Base-by-base conservation (phyloP, 2,329 filamentous ascomycete species). In the Pseudogymnoascus sp. region DNA sequence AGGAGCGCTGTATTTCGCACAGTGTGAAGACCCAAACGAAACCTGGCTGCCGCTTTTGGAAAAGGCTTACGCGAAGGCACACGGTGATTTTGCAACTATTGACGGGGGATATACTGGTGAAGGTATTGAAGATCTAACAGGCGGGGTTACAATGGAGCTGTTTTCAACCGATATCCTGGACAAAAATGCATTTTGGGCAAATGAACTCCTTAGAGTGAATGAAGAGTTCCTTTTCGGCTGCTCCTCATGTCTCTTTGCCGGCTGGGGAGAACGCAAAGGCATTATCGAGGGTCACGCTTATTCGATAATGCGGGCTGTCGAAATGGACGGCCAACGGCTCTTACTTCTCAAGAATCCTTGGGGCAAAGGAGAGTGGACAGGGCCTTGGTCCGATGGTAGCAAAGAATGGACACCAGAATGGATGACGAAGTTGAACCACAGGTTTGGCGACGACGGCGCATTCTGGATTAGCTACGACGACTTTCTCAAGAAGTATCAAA, bases 41-140 rank as follows among this genome's bases (percentile, higher is more conserved):
- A 93, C 89, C 0, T 94, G 90, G 90, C 79, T 93, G 4, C 88
- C 89, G 0, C 75, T 94, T 25, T 77, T 92, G 1, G 89, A 93
- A 69, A 93, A 93, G 73, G 90, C 90, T 1, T 93, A 89, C 70
- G 90, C 90, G 18, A 94, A 94, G 73, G 88, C 88, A 0, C 90
- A 94, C 68, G 89, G 89, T 5, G 58, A 94, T 70, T 95, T 88
- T 67, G 83, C 80, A 15, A 82, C 87, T 1, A 89, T 95, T 35
- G 82, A 88, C 40, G 88, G 89, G 5, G 89, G 89, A 0, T 90
- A 86, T 70, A 68, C 67, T n/a, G 70, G 82, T 4, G 82, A 85
- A 68, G 82, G 77, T 2, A 68, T 84, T 1, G 82, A 81, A 67
- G 81, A 88, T 72, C 75, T 87, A 9, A 85, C 81, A 12, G 87